Conservation (phyloP, 1,139 yeast species). For the Taphrina wiesneri region DNA sequence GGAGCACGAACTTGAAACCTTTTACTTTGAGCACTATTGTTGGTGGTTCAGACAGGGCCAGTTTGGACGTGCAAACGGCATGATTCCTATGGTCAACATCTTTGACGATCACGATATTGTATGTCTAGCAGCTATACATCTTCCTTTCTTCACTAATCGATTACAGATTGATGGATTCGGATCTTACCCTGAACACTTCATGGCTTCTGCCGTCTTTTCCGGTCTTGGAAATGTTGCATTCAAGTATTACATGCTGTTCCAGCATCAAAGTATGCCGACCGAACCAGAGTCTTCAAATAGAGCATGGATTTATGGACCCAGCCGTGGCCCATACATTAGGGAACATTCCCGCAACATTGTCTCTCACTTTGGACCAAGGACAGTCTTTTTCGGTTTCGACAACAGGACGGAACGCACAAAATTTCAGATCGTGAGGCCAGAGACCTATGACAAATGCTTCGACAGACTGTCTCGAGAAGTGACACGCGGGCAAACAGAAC, state of each 20-base stretch:
- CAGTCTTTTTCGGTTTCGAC: conserved; percentile 75
- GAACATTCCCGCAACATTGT: conserved; percentile 67
- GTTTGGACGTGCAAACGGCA: conserved; percentile 73
- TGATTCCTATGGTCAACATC: conserved; percentile 79
- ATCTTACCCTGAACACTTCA: conserved; percentile 73
- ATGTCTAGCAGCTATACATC: neutral
- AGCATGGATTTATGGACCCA: conserved; percentile 45
- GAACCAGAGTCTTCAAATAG: conserved; percentile 42
- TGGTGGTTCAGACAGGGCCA: conserved; percentile 85
- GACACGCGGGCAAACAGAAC: conserved; percentile 60
- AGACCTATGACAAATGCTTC: conserved; percentile 63
- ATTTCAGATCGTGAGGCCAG: conserved; percentile 55
- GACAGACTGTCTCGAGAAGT: conserved; percentile 57
- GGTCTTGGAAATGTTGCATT: conserved; percentile 77
- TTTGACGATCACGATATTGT: conserved; percentile 55
- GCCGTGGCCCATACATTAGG: conserved; percentile 64
- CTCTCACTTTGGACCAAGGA: conserved; percentile 69
- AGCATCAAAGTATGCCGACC: conserved; percentile 57
- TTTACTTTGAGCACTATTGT: conserved; percentile 70
- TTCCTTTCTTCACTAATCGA: conserved; percentile 54
- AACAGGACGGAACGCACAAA: conserved; percentile 86
- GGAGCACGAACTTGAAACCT: conserved; percentile 58
- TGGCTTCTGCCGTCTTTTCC: conserved; percentile 65
- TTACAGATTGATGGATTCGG: conserved; percentile 97
- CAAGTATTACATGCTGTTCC: conserved; percentile 86